phyloP scores from a whole-genome alignment of 164 flowering plant species.

The Pachysandra terminalis region DNA sequence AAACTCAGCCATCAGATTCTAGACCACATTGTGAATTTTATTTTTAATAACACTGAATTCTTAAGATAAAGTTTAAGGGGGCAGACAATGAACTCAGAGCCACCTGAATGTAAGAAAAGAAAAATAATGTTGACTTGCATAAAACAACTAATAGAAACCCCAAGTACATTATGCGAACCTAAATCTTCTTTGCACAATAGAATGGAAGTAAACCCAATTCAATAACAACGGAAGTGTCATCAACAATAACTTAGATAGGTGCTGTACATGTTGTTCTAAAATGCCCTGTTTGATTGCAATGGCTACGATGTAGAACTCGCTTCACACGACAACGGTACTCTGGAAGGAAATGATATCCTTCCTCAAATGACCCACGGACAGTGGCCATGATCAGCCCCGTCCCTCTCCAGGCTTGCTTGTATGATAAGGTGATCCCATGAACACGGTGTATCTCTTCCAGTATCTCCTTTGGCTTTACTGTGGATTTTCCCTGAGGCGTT shows the following conservation, averaged over 20 bases:
- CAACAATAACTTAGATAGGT: constrained; percentile 32
- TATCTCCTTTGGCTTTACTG: constrained; percentile 18
- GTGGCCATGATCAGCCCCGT: too few relatives aligned
- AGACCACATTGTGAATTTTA: too few relatives aligned
- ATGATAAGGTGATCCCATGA: too few relatives aligned
- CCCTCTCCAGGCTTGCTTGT: too few relatives aligned
- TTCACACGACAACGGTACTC: constrained; percentile 69
- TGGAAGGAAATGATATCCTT: constrained; percentile 28
- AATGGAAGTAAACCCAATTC: constrained; percentile 2
- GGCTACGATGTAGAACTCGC: constrained; percentile 78
- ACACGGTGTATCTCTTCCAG: too few relatives aligned
- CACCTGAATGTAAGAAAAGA: constrained; percentile 1
- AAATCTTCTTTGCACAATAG: constrained; percentile 14
- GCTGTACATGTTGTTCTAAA: constrained; percentile 76
- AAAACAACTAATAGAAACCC: constrained; percentile 4
- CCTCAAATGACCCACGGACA: too few relatives aligned
- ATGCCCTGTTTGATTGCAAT: constrained; percentile 83
- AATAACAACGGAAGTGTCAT: background rate
- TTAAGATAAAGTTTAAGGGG: too few relatives aligned
- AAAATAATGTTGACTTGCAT: constrained; percentile 1
- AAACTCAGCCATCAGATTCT: too few relatives aligned
- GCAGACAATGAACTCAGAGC: background rate
- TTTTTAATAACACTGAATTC: too few relatives aligned
- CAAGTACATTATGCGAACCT: constrained; percentile 7
- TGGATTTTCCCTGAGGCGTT: constrained; percentile 18